Evolutionary conservation across 2,329 filamentous ascomycete genomes (phyloP).

Genomic region (Colletotrichum acutatum): DNA sequence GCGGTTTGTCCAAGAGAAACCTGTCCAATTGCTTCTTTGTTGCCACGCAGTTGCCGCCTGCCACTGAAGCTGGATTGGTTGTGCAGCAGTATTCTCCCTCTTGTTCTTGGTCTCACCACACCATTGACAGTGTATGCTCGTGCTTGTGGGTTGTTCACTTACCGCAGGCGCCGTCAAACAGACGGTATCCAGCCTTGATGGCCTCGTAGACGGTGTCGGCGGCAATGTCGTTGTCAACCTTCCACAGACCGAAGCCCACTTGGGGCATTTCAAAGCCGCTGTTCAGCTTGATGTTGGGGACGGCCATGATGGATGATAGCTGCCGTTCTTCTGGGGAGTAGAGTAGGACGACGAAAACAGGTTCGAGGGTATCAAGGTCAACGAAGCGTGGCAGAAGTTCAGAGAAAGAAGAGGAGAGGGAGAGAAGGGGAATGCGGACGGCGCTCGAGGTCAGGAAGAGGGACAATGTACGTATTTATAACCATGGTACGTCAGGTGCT

Average conservation of each 20-base stretch:
- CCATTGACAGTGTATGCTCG: not conserved
- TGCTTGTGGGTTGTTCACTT: constrained; percentile 44
- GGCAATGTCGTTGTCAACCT: constrained; percentile 78
- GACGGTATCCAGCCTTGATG: constrained; percentile 71
- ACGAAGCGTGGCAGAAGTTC: constrained; percentile 3
- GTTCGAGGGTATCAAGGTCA: constrained; percentile 8
- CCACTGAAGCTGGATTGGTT: not conserved
- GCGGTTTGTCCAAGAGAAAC: not conserved
- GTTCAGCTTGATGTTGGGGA: constrained; percentile 69
- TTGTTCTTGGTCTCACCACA: not conserved
- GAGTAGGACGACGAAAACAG: not conserved
- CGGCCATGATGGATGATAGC: constrained; percentile 35
- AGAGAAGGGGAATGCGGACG: not conserved
- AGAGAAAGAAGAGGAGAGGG: constrained; percentile 5
- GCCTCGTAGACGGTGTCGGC: constrained; percentile 83
- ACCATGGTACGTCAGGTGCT: constrained; percentile 4
- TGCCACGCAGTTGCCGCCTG: not conserved
- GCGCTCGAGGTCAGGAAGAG: not conserved
- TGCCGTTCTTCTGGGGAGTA: not conserved
- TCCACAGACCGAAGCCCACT: constrained; percentile 85
- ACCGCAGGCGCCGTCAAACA: constrained; percentile 71
- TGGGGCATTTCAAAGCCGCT: constrained; percentile 77
- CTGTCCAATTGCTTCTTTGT: not conserved
- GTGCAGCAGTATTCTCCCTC: not conserved
- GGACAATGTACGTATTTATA: constrained; percentile 28